Base-by-base conservation (phyloP, 1,284 basidiomycete genomes). In the Cutaneotrichosporon cavernicola region DNA sequence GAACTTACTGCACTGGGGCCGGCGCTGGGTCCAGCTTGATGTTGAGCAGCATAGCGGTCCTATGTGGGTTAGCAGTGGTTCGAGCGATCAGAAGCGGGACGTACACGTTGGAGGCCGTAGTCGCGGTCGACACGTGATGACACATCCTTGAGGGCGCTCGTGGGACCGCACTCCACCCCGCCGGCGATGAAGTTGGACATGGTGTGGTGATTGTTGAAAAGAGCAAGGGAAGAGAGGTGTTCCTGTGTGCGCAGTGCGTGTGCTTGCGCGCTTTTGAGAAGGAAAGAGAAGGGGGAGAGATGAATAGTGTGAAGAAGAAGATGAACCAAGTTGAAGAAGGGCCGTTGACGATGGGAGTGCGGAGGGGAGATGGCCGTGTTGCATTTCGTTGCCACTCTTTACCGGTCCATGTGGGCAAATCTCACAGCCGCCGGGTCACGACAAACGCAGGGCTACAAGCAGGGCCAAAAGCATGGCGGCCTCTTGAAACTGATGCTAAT, bases 121-220 rank as follows among this genome's bases (percentile, higher is more conserved):
- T 79, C 77, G 52, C 70, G 66, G 36, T 78, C 76, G n/a, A 79
- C 62, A 53, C 71, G 67, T 10, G 66, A 65, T 21, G 69, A 66
- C 10, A 78, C 74, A 59, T 72, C 69, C 64, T 78, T 76, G 49
- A 79, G 66, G 2, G 72, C 74, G 56, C 69, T 73, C 8, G 65
- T 64, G 7, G 77, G 77, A 0, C 76, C 76, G 62, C 77, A 77
- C 13, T 77, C 74, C 11, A 73, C 70, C 1, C 63, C 73, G 4
- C 70, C 77, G 5, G 68, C 67, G 4, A 78, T 56, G 63, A 77
- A 78, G 21, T 69, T 59, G 18, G 75, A 70, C 76, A 78, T 78
- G 50, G 38, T 60, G 63, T 18, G 16, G 38, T 16, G n/a, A 26
- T 26, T 26, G 26, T 26, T 26, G 26, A 10, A 7, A 14, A n/a